These are phyloP conservation scores for Coemansia sp. DNA, from an alignment of 192 early-diverging fungal species.

Conservation along the genomic window DNA sequence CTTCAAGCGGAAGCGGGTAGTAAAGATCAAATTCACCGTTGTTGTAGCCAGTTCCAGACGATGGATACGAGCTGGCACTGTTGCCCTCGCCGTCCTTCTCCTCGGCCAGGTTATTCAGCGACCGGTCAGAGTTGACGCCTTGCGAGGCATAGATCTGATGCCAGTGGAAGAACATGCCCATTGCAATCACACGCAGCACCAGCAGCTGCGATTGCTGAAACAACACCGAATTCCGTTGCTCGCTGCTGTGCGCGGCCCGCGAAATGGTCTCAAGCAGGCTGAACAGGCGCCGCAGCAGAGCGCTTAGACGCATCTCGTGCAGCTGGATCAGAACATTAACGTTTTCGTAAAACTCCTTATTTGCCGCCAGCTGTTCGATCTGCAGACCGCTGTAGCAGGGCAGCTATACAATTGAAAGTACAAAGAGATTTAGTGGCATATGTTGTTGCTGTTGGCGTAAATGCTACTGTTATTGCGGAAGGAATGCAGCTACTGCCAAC, in stretches of 20 bases:
- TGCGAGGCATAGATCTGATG: slow-evolving; percentile 61
- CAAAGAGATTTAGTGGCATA: not conserved
- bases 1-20: slow-evolving; percentile 50
- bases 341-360: slow-evolving; percentile 78
- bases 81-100: slow-evolving; percentile 24
- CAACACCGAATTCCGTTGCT: slow-evolving; percentile 44
- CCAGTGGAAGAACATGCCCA: slow-evolving; percentile 87
- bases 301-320: slow-evolving; percentile 71
- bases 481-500: not conserved
- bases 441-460: not conserved
- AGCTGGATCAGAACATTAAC: slow-evolving; percentile 74
- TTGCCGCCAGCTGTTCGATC: slow-evolving; percentile 66
- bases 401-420: slow-evolving; percentile 53
- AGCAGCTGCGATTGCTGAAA: slow-evolving; percentile 86
- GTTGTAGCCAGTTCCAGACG: slow-evolving; percentile 32
- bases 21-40: slow-evolving; percentile 36
- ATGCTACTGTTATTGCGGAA: not conserved
- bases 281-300: slow-evolving; percentile 67
- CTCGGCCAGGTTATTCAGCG: slow-evolving; percentile 24
- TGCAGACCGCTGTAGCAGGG: slow-evolving; percentile 70
- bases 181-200: slow-evolving; percentile 75
- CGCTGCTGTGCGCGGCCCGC: slow-evolving; percentile 52
- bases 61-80: slow-evolving; percentile 20
- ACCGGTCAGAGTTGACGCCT: slow-evolving; percentile 34
- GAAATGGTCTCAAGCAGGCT: slow-evolving; percentile 73